Percentiles rank a stretch among this genome's conserved stretches.
phyloP scores from a whole-genome alignment of 2,329 filamentous ascomycete species.

The Neonectria ditissima region DNA sequence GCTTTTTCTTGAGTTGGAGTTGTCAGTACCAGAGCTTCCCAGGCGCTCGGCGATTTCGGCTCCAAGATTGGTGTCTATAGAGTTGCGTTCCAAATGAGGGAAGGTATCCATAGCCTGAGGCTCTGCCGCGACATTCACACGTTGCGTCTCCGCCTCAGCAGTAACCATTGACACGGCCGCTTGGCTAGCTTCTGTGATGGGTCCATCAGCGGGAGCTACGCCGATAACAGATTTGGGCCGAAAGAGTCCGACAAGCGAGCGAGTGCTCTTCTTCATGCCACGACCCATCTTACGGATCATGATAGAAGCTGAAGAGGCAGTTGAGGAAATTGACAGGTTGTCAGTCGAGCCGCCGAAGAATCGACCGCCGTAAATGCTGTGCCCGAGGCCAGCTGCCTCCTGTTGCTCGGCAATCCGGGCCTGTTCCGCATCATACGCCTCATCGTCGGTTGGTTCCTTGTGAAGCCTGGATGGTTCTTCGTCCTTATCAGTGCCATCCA shows the following conservation, averaged over 20 bases:
- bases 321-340: conserved; percentile 91
- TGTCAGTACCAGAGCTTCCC: conserved; percentile 69
- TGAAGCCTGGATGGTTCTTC: conserved; percentile 68
- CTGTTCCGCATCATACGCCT: conserved; percentile 87
- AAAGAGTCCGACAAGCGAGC: conserved; percentile 94
- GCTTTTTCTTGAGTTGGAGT: conserved; percentile 79
- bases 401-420: conserved; percentile 91
- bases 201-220: conserved; percentile 76
- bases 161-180: conserved; percentile 96
- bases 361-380: conserved; percentile 90
- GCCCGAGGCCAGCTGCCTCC: conserved; percentile 91
- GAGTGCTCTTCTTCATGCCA: conserved; percentile 94
- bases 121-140: conserved; percentile 80
- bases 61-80: conserved; percentile 72
- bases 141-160: conserved; percentile 91
- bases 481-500: conserved; percentile 50
- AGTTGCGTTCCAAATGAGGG: conserved; percentile 86
- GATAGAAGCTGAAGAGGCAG: conserved; percentile 87
- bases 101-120: conserved; percentile 77
- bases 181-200: conserved; percentile 74
- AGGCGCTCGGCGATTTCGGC: conserved; percentile 63
- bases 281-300: conserved; percentile 99
- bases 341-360: conserved; percentile 93
- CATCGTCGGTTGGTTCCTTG: conserved; percentile 71
- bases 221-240: conserved; percentile 92